Evolutionary conservation across 768 basidiomycete species (phyloP).

Genomic region (Heimioporus sp.): DNA sequence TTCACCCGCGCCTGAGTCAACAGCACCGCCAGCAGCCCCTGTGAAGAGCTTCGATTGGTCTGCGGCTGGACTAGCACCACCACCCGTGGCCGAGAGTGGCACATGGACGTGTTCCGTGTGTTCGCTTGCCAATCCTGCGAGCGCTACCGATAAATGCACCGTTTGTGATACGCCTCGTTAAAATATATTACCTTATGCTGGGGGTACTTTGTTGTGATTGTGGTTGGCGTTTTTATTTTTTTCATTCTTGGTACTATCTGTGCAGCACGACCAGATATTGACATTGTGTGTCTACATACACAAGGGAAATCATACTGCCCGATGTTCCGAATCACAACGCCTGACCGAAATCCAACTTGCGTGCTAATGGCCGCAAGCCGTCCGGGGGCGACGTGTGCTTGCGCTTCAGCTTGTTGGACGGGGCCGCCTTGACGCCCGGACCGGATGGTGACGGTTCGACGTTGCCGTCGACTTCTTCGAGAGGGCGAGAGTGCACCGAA

Average conservation of each 20-base stretch:
- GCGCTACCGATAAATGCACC: conserved; percentile 45
- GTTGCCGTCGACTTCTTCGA: conserved; percentile 79
- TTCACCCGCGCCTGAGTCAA: not conserved
- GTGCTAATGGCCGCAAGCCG: conserved; percentile 58
- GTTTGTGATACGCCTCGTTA: conserved; percentile 47
- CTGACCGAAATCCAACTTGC: conserved; percentile 70
- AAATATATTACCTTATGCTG: conserved; percentile 10
- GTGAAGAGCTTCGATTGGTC: conserved; percentile 36
- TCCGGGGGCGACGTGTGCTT: conserved; percentile 60
- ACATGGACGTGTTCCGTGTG: conserved; percentile 44
- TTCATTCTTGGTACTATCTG: not conserved
- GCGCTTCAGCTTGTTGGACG: conserved; percentile 61
- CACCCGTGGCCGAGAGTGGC: conserved; percentile 20
- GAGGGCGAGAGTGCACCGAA: conserved; percentile 49
- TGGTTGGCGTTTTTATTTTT: conserved; percentile 14
- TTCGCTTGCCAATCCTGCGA: conserved; percentile 43
- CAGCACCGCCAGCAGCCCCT: not conserved
- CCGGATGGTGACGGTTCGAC: conserved; percentile 51
- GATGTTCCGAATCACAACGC: conserved; percentile 11
- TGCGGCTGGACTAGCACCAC: conserved; percentile 34
- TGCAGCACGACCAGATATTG: conserved; percentile 1
- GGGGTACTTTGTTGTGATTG: conserved; percentile 1
- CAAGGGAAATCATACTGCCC: not conserved
- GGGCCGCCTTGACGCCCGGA: conserved; percentile 50
- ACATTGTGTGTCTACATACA: conserved; percentile 2